These are phyloP conservation scores for Erythrophleum ivorense DNA, from an alignment of 331 rosid genomes.

Conservation along the genomic window DNA sequence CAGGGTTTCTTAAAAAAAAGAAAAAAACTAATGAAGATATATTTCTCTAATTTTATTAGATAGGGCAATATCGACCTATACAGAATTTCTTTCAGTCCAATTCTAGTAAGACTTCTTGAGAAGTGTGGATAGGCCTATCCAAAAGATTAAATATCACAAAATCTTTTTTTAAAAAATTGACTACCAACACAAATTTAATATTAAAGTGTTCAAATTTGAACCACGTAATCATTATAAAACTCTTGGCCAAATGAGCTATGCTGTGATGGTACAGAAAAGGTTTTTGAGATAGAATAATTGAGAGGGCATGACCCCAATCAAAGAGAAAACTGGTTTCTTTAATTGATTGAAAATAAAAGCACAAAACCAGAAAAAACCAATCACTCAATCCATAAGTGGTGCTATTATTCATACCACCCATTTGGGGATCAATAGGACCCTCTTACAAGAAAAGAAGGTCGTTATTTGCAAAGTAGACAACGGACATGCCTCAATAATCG, in stretches of 20 bases:
- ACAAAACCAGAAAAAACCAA: slow-evolving; percentile 22
- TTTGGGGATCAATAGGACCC: slow-evolving; percentile 56
- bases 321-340: not conserved
- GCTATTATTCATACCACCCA: slow-evolving; percentile 60
- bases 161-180: not conserved
- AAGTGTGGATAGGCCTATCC: not conserved
- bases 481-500: not conserved
- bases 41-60: too few relatives aligned
- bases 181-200: not conserved
- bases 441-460: not conserved
- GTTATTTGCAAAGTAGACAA: not conserved
- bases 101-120: not conserved
- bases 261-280: not conserved
- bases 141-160: not conserved
- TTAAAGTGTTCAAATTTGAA: not conserved
- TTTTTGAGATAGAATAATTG: not conserved
- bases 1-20: too few relatives aligned
- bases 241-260: not conserved
- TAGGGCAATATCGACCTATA: too few relatives aligned
- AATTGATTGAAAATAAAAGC: slow-evolving; percentile 34
- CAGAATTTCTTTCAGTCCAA: not conserved
- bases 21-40: too few relatives aligned
- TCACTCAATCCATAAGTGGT: slow-evolving; percentile 39
- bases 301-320: not conserved
- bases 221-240: not conserved